phyloP scores from a whole-genome alignment of 2,329 filamentous ascomycete genomes.

The Botrytis porri region DNA sequence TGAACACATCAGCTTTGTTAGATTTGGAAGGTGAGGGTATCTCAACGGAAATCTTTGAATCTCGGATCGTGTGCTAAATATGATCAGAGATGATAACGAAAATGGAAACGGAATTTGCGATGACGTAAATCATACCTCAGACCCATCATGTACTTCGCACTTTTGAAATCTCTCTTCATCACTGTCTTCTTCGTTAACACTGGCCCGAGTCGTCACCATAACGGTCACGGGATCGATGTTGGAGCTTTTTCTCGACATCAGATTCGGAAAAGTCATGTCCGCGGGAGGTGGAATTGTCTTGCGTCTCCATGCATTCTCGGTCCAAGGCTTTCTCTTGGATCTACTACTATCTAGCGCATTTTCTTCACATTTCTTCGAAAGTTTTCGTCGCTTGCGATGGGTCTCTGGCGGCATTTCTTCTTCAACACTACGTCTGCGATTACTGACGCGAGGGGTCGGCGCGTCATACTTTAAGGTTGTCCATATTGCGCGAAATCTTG shows the following conservation, averaged over 20 bases:
- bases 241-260: conserved; percentile 12
- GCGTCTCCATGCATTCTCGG: conserved; percentile 9
- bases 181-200: not conserved
- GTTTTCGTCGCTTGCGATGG: conserved; percentile 6
- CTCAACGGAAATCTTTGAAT: not conserved
- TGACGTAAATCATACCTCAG: not conserved
- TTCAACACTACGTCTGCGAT: conserved; percentile 1
- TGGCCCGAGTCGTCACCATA: not conserved
- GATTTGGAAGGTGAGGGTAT: not conserved
- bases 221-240: conserved; percentile 8
- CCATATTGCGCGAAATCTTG: conserved; percentile 16
- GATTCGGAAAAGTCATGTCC: conserved; percentile 14
- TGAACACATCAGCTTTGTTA: not conserved
- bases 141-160: not conserved
- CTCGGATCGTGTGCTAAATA: not conserved
- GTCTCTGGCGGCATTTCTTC: not conserved
- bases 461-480: conserved; percentile 8
- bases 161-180: not conserved
- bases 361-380: conserved; percentile 7
- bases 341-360: not conserved
- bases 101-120: not conserved
- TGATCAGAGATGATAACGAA: not conserved
- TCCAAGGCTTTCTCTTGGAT: conserved; percentile 3
- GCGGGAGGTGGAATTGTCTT: conserved; percentile 8
- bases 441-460: not conserved